A percentile compares a stretch with the other conserved stretches of the same genome.
Conservation (phyloP, 1,139 yeast genomes). For the Ashbya aceris region DNA sequence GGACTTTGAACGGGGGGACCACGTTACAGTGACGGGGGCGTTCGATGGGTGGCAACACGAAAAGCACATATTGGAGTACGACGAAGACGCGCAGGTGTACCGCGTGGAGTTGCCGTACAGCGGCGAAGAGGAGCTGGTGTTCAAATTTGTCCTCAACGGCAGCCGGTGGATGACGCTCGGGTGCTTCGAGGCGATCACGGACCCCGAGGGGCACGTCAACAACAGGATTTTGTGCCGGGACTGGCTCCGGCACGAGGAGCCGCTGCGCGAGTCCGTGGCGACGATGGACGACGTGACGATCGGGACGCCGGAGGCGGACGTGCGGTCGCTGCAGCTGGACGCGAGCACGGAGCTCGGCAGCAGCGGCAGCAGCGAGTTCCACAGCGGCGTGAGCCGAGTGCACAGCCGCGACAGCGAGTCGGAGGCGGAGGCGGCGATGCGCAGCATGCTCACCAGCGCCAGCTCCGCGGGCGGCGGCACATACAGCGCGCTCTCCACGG, state of each 20-base stretch:
- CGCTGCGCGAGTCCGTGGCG: constrained; percentile 2
- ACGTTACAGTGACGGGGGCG: constrained; percentile 19
- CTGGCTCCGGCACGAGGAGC: constrained; percentile 6
- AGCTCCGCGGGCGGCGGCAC: constrained; percentile 1
- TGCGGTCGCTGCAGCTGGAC: no score
- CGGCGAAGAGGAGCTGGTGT: constrained; percentile 13
- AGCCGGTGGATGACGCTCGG: constrained; percentile 17
- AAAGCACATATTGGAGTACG: constrained; percentile 11
- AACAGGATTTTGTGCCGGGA: constrained; percentile 9
- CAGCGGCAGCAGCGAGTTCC: background rate
- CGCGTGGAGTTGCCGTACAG: constrained; percentile 15
- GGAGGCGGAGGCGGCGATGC: no score
- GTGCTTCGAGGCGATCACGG: constrained; percentile 16
- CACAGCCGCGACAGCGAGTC: no score
- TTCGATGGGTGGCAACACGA: constrained; percentile 21
- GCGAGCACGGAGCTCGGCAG: background rate
- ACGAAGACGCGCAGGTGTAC: constrained; percentile 10
- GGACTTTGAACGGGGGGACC: constrained; percentile 8
- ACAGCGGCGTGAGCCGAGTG: background rate
- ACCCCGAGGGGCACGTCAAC: constrained; percentile 15
- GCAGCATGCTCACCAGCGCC: background rate
- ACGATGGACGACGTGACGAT: constrained; percentile 2
- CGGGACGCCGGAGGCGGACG: background rate
- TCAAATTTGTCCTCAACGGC: constrained; percentile 20
- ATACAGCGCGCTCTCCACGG: background rate